phyloP scores from a whole-genome alignment of 2,329 filamentous ascomycete species.

The Penicillium capsulatum region DNA sequence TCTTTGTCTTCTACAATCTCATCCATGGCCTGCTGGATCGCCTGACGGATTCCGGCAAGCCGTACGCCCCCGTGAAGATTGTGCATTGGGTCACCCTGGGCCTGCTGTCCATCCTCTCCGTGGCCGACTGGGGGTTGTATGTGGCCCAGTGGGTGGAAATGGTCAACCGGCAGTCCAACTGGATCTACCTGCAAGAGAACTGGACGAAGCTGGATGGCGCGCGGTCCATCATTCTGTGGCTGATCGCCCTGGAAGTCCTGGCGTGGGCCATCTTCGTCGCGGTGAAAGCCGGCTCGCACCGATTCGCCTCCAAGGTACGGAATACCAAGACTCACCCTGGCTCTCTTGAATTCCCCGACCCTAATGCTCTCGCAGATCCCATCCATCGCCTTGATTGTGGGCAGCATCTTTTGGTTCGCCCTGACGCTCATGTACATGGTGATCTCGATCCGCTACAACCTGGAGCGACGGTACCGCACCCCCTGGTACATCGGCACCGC shows the following conservation, averaged over 20 bases:
- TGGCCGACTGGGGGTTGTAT: slow-evolving; percentile 15
- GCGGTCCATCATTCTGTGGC: slow-evolving; percentile 15
- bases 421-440: slow-evolving; percentile 10
- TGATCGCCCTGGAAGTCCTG: slow-evolving; percentile 22
- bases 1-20: slow-evolving; percentile 21
- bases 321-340: too few relatives aligned
- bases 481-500: slow-evolving; percentile 13
- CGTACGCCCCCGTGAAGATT: slow-evolving; percentile 8
- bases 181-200: neutral
- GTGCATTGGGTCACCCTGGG: slow-evolving; percentile 18
- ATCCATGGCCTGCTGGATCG: slow-evolving; percentile 18
- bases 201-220: slow-evolving; percentile 9
- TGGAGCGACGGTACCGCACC: neutral
- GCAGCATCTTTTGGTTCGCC: slow-evolving; percentile 19
- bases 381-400: slow-evolving; percentile 11
- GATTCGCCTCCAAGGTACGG: slow-evolving; percentile 19
- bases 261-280: slow-evolving; percentile 17
- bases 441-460: slow-evolving; percentile 12
- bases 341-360: too few relatives aligned
- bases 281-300: slow-evolving; percentile 12
- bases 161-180: neutral
- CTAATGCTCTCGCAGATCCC: slow-evolving; percentile 11
- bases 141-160: slow-evolving; percentile 6
- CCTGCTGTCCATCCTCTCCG: slow-evolving; percentile 8
- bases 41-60: slow-evolving; percentile 14